Conservation (phyloP, 2,329 filamentous ascomycete genomes). For the Lecanoromycetidae sp. region DNA sequence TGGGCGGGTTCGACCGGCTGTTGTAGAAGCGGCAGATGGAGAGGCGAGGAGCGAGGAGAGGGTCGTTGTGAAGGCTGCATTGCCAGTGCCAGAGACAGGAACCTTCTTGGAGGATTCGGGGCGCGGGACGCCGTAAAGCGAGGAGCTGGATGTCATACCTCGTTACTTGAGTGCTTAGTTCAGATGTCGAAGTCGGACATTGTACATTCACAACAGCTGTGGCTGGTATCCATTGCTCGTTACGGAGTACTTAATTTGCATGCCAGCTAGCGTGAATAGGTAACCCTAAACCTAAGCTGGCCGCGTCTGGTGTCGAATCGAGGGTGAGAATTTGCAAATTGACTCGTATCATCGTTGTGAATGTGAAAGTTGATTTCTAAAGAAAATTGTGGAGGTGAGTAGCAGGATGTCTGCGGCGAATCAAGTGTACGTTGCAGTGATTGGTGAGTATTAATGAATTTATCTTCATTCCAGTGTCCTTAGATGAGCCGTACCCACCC, state of each 20-base stretch:
- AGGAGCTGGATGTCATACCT: slow-evolving; percentile 11
- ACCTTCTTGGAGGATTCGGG: slow-evolving; percentile 52
- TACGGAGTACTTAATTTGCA: too few relatives aligned
- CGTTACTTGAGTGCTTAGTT: too few relatives aligned
- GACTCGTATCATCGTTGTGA: too few relatives aligned
- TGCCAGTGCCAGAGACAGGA: slow-evolving; percentile 50
- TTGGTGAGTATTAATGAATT: slow-evolving; percentile 10
- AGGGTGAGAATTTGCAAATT: too few relatives aligned
- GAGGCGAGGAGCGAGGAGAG: slow-evolving; percentile 67
- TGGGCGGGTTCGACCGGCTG: slow-evolving; percentile 30
- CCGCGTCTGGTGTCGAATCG: too few relatives aligned
- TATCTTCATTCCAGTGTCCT: too few relatives aligned
- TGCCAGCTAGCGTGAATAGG: too few relatives aligned
- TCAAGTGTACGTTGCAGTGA: background rate
- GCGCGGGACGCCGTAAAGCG: slow-evolving; percentile 65
- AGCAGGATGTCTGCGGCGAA: background rate
- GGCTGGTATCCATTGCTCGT: too few relatives aligned
- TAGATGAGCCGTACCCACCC: too few relatives aligned
- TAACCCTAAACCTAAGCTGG: too few relatives aligned
- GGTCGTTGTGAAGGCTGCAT: slow-evolving; percentile 74
- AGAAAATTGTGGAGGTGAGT: background rate
- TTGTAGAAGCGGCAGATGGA: slow-evolving; percentile 31
- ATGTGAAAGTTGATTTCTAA: background rate
- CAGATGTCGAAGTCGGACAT: too few relatives aligned
- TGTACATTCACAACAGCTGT: too few relatives aligned